Evolutionary conservation across 352 stramenopile genomes (phyloP).

Genomic region (Globisporangium paroecandrum): DNA sequence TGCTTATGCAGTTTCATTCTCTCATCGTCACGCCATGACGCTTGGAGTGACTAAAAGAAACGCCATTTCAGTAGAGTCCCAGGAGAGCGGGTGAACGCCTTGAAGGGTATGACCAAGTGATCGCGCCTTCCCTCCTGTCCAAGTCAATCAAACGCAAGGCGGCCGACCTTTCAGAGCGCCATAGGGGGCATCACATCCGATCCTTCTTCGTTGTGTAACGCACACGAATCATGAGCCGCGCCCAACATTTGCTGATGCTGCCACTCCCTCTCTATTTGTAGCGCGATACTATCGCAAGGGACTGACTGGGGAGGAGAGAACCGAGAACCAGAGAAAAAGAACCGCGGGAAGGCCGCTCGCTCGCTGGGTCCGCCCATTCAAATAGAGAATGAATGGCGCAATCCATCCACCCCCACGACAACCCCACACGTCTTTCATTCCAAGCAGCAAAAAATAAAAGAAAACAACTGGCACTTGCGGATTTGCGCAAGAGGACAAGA

Average conservation of each 20-base stretch:
- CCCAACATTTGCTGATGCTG: not conserved
- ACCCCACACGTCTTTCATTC: no score
- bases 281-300: not conserved
- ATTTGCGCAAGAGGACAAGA: not conserved
- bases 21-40: not conserved
- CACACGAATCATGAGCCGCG: not conserved
- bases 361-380: not conserved
- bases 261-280: not conserved
- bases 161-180: not conserved
- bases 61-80: not conserved
- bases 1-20: not conserved
- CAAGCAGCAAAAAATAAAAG: conserved; percentile 7
- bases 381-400: conserved; percentile 6
- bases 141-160: not conserved
- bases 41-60: not conserved
- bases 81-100: not conserved
- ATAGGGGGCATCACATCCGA: not conserved
- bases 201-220: not conserved
- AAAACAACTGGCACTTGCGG: conserved; percentile 1
- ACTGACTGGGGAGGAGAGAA: not conserved
- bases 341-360: no score
- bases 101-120: no score
- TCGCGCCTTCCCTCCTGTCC: not conserved
- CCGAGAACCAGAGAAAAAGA: not conserved
- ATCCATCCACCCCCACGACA: not conserved